Conservation (phyloP, 176 grass and related monocot genomes). For the Oryza brachyantha region DNA sequence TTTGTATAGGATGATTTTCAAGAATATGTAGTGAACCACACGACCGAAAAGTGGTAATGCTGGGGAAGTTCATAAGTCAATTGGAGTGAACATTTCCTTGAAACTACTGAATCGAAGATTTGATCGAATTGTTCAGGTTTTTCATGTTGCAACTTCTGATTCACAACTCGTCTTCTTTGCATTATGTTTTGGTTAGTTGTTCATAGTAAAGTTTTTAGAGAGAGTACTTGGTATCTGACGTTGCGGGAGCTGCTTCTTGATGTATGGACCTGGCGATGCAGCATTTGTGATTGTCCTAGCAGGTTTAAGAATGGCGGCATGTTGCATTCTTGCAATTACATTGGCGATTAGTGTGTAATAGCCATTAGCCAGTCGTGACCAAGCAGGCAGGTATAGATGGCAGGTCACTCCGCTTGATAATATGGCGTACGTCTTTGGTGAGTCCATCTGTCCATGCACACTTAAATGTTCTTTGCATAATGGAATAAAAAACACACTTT, state of each 20-base stretch:
- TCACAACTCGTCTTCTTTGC: not conserved
- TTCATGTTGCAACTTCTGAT: not conserved
- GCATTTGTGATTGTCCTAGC: not conserved
- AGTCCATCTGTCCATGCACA: not conserved
- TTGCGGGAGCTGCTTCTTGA: not conserved
- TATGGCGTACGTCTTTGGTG: not conserved
- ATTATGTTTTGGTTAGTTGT: not conserved
- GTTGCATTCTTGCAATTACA: not conserved
- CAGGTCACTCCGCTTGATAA: not conserved
- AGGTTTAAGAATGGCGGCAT: not conserved
- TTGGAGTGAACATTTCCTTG: slow-evolving; percentile 10
- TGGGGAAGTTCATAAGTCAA: slow-evolving; percentile 31
- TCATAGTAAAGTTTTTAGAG: not conserved
- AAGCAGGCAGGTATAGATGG: not conserved
- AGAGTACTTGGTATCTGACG: not conserved
- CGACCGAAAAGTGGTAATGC: not conserved
- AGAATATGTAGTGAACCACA: slow-evolving; percentile 20
- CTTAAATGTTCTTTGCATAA: too few species aligned
- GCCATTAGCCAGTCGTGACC: not conserved
- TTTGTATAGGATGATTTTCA: slow-evolving; percentile 17
- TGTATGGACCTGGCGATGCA: not conserved
- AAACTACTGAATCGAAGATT: slow-evolving; percentile 11
- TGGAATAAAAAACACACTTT: not conserved
- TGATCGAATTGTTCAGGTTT: not conserved
- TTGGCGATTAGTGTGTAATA: not conserved